Base-by-base conservation (phyloP, 139 green algal genomes). In the Edaphochlamys debaryana region DNA sequence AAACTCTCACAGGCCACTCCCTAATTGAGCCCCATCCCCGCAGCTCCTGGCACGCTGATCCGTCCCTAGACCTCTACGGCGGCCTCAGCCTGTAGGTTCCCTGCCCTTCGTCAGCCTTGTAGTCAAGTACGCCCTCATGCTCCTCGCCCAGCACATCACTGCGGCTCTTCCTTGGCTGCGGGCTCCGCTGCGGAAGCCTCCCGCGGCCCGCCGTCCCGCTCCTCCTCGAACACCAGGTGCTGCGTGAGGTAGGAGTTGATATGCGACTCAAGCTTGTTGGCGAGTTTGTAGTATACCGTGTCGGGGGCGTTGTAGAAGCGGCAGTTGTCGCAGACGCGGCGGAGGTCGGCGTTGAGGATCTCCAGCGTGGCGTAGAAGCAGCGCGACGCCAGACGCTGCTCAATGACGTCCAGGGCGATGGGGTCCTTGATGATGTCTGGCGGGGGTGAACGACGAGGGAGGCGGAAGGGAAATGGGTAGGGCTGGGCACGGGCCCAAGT, bases 261-360 rank as follows among this genome's bases (percentile, higher is more conserved):
- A 29, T 88, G 83, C 23, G 67, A 32, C 56, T 93, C 85, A 40
- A 96, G 85, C 83, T 90, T 94, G 70, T 85, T 92, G 8, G 94
- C 93, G 34, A 83, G 74, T 88, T 98, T 97, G 89, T 94, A 95
- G 85, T 96, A 99, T 32, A 96, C 84, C 37, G 96, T 98, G 30
- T 98, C 93, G 8, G 90, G 84, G 5, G 89, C 80, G 86, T 99
- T 99, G 91, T 98, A 99, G 22, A 93, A 90, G 38, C 92, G 78
- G 89, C 91, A 94, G 87, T 99, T 99, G 45, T 87, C 83, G 54
- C 96, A 96, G 79, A 99, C 97, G 82, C 93, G 92, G 23, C 87
- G 77, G 54, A 99, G 88, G 87, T 99, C 97, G 13, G 95, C 96
- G 22, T 87, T 84, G 82, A 99, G 98, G 40, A 98, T 98, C 73